These are phyloP conservation scores for Vigna angularis DNA, from an alignment of 306 rosid genomes.

Conservation along the genomic window DNA sequence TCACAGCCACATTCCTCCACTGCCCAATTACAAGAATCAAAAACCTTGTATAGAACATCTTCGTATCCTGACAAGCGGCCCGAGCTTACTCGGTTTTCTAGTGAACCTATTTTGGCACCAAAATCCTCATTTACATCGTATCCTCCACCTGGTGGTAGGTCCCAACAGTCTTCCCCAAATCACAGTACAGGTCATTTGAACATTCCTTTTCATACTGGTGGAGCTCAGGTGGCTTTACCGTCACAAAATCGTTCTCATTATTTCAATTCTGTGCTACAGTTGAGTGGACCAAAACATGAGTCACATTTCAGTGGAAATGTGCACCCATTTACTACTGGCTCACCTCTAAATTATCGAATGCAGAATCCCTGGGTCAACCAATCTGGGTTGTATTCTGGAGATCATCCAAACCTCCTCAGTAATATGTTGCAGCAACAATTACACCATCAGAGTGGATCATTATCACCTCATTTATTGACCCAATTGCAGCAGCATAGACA, in stretches of 20 bases:
- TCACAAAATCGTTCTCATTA: conserved; percentile 51
- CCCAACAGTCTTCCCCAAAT: conserved; percentile 53
- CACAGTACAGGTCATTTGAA: conserved; percentile 50
- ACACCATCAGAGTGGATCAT: conserved; percentile 58
- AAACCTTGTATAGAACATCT: conserved; percentile 60
- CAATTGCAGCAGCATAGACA: conserved; percentile 63
- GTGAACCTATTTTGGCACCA: conserved; percentile 58
- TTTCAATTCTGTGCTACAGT: conserved; percentile 51
- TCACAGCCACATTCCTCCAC: conserved; percentile 58
- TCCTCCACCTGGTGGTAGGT: conserved; percentile 66
- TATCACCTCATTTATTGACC: conserved; percentile 54
- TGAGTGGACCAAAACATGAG: conserved; percentile 52
- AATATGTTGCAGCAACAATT: conserved; percentile 86
- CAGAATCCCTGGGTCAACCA: conserved; percentile 60
- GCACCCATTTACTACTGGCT: conserved; percentile 49
- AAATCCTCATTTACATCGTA: conserved; percentile 63
- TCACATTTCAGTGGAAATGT: conserved; percentile 52
- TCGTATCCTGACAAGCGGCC: conserved; percentile 62
- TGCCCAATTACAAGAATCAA: conserved; percentile 42
- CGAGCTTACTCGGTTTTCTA: conserved; percentile 56
- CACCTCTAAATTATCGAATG: conserved; percentile 51
- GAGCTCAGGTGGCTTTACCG: conserved; percentile 51
- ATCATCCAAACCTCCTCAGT: conserved; percentile 65
- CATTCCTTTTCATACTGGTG: conserved; percentile 53
- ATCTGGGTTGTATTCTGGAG: conserved; percentile 61